A percentile compares a stretch with the other conserved stretches of the same genome.
Conservation (phyloP, 78 protist genomes). For the Mastigamoeba balamuthi region DNA sequence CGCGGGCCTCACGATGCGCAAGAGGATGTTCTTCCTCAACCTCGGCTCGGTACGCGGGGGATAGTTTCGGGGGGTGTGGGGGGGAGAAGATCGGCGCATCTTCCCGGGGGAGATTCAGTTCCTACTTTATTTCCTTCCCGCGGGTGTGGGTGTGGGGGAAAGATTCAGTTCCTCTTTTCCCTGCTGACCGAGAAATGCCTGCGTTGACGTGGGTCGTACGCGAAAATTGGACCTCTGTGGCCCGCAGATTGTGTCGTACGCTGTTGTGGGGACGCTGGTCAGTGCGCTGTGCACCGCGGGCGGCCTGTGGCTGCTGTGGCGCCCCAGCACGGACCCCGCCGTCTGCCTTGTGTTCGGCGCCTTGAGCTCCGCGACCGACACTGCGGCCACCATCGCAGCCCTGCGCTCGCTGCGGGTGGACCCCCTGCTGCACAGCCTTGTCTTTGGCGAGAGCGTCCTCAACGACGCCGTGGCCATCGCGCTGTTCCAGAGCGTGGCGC, state of each 20-base stretch:
- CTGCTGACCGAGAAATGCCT: too few relatives aligned
- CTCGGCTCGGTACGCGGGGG: too few relatives aligned
- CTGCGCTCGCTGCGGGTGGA: conserved; percentile 5
- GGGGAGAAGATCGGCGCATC: too few relatives aligned
- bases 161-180: too few relatives aligned
- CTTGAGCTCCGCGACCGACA: conserved; percentile 44
- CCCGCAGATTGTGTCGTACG: not conserved
- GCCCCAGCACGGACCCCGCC: not conserved
- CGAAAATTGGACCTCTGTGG: too few relatives aligned
- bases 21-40: not conserved
- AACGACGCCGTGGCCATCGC: conserved; percentile 59
- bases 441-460: conserved; percentile 49
- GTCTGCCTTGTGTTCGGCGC: conserved; percentile 29
- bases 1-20: not conserved
- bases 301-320: not conserved
- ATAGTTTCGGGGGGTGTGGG: too few relatives aligned
- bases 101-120: too few relatives aligned
- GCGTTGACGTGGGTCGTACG: too few relatives aligned
- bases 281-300: not conserved
- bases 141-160: too few relatives aligned
- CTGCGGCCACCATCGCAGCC: conserved; percentile 54
- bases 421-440: conserved; percentile 27
- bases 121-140: too few relatives aligned
- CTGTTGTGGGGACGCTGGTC: not conserved
- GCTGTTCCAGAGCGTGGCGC: conserved; percentile 9